These are phyloP conservation scores for Leccinum variabile DNA, from an alignment of 1,284 basidiomycete species.

Conservation along the genomic window DNA sequence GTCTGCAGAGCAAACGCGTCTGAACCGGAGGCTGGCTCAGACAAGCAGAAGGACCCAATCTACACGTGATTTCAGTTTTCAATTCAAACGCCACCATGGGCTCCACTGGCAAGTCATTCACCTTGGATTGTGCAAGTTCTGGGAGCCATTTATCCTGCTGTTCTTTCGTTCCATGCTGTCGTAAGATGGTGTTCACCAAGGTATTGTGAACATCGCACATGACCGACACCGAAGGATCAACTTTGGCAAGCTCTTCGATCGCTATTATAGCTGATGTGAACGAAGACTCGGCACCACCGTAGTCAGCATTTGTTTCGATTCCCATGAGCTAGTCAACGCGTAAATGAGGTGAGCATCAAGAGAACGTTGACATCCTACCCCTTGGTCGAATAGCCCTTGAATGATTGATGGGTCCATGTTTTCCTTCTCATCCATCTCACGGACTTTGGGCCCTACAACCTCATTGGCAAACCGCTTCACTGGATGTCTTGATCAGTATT, in stretches of 20 bases:
- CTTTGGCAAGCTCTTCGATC: slow-evolving; percentile 95
- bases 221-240: slow-evolving; percentile 96
- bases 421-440: slow-evolving; percentile 98
- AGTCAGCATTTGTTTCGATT: slow-evolving; percentile 86
- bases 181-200: slow-evolving; percentile 92
- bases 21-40: slow-evolving; percentile 90
- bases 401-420: slow-evolving; percentile 91
- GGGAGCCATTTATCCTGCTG: slow-evolving; percentile 92
- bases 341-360: not conserved
- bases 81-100: not conserved
- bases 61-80: slow-evolving; percentile 34
- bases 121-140: slow-evolving; percentile 76
- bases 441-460: slow-evolving; percentile 86
- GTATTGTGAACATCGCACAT: slow-evolving; percentile 99
- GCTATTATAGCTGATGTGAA: slow-evolving; percentile 97
- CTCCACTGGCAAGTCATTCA: slow-evolving; percentile 34
- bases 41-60: slow-evolving; percentile 96
- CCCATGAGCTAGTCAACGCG: slow-evolving; percentile 78
- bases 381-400: slow-evolving; percentile 92
- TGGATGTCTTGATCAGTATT: slow-evolving; percentile 30
- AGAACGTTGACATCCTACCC: slow-evolving; percentile 53
- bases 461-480: slow-evolving; percentile 89
- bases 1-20: slow-evolving; percentile 98
- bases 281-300: slow-evolving; percentile 86
- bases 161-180: slow-evolving; percentile 83